A percentile compares a stretch with the other conserved stretches of the same genome.
These are phyloP conservation scores for Earliella scabrosa DNA, from an alignment of 1,284 basidiomycete genomes.

Conservation along the genomic window DNA sequence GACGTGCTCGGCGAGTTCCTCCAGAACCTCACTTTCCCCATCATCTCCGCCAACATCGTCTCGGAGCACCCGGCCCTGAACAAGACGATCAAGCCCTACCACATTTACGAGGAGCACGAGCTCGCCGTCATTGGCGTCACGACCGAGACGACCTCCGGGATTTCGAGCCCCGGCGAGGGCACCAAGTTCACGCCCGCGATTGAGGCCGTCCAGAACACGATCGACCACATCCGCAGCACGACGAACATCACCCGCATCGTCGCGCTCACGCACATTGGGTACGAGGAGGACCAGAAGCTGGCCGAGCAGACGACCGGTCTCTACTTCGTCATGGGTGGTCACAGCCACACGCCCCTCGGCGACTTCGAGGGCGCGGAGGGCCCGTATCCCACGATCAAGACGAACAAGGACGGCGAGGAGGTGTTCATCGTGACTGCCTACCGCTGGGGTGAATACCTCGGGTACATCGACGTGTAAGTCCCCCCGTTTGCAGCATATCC, in stretches of 20 bases:
- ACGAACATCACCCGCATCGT: background rate
- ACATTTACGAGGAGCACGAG: background rate
- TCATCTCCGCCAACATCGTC: background rate
- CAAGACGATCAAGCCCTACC: background rate
- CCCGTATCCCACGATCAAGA: background rate
- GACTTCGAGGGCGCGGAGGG: background rate
- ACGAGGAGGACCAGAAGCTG: background rate
- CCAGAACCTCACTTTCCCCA: background rate
- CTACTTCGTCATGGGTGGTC: background rate
- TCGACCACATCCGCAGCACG: background rate
- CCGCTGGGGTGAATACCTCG: background rate
- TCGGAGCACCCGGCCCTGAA: background rate
- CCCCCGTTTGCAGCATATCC: background rate
- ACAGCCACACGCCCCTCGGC: background rate
- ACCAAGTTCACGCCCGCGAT: background rate
- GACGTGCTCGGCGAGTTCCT: background rate
- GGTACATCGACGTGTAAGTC: background rate
- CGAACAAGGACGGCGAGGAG: background rate
- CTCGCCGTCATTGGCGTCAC: background rate
- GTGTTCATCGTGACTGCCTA: background rate
- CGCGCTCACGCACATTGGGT: background rate
- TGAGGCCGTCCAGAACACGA: background rate
- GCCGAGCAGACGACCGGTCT: background rate
- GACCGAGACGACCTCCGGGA: background rate
- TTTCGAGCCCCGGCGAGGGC: background rate